Evolutionary conservation across 1,284 basidiomycete genomes (phyloP), one percentile per base, ranked within the genome.

Genomic region (Schizophyllum amplum): DNA sequence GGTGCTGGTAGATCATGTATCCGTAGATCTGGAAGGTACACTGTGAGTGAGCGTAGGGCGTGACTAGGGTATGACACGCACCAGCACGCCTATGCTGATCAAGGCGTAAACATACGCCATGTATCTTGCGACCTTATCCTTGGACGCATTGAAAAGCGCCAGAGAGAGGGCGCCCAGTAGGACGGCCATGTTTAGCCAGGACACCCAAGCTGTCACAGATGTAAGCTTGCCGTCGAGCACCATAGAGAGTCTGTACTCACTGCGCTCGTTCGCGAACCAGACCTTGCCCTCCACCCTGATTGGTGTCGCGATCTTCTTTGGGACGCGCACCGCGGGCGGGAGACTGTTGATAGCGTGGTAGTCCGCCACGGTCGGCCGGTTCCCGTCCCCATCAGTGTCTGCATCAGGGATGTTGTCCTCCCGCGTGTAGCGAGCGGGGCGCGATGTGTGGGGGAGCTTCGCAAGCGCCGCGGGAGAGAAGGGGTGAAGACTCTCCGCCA

Each of bases 181-280:
- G 49, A 98, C 76, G 4, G 91, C 84, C 55, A 92, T 86, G 63
- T 91, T 92, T 54, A 97, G 74, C 84, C 95, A 98, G 0, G 94
- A 83, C 53, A 97, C 82, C 91, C 92, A 97, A 2, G 94, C 90
- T 92, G 55, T 5, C 49, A 56, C 51, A 48, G 50, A 54, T 52
- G 63, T 51, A 62, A 42, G 46, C 52, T 54, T 17, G 49, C 17
- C 46, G 23, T 46, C 47, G 26, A 57, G 13, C n/a, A 25, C 48
- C 5, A 53, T 26, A 42, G 17, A 7, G 21, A 57, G 27, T 3
- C 47, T 25, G 24, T 15, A 71, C 78, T 56, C 59, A 92, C 90
- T 99, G 64, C 97, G 79, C 72, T 99, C 97, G 69, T 98, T 98
- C 5, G 97, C 95, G 73, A 99, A 98, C 91, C 96, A 99, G 48